Evolutionary conservation across 1,284 basidiomycete species (phyloP), one percentile per base, ranked within the genome.

Genomic region (Neolentinus lepideus): DNA sequence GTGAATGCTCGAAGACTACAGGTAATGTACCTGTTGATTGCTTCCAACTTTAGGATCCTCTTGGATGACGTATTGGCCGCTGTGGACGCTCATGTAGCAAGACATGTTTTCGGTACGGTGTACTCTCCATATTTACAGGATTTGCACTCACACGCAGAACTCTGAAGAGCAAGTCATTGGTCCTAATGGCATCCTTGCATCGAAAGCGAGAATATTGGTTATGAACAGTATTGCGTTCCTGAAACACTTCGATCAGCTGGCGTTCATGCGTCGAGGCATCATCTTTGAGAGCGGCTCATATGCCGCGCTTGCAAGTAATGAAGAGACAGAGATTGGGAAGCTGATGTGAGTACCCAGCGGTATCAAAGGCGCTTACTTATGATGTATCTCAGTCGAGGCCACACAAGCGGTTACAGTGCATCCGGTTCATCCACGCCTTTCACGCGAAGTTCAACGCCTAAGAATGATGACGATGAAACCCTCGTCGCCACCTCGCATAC

Each of bases 161-260:
- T 58, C 66, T 71, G 1, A 70, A 85, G 92, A 96, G 63, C 78
- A 91, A 51, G 92, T 98, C 31, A 89, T 98, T 57, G 95, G 95
- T 2, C 94, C 94, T 1, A 74, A 84, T 54, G 95, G 95, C 56
- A 66, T 98, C 2, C 83, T 98, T 27, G 81, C 88, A 16, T 81
- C 81, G 43, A 96, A 96, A 70, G 93, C 93, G 3, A 79, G 95
- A 25, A 79, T 98, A 53, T 73, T 98, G 2, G 92, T 95, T 57
- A 96, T 94, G 21, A 95, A 98, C 70, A 88, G 88, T 50, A 86
- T 98, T 43, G 82, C 92, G 16, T 95, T 90, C 66, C 76, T 95
- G 52, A 81, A 83, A 51, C 78, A 93, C 57, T 89, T 92, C 52
- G 90, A 97, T 66, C 79, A 89, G 58, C 76, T 98, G 27, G 71